These are phyloP conservation scores for Fragilaria crotonensis DNA, from an alignment of 108 stramenopile genomes.

Conservation along the genomic window DNA sequence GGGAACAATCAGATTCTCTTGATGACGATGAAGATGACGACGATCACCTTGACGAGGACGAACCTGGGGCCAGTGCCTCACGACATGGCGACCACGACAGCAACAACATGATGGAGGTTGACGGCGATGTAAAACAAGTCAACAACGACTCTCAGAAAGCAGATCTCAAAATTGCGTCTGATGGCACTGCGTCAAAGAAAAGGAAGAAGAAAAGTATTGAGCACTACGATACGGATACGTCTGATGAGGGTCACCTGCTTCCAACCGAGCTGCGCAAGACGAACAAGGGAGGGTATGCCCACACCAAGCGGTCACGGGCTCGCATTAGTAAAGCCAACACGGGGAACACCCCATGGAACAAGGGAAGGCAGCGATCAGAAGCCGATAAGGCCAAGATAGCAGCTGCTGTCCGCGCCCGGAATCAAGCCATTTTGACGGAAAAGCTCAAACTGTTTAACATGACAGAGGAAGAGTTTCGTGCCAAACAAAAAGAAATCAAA, in stretches of 20 bases:
- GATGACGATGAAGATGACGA: too few species aligned
- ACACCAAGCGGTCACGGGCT: constrained; percentile 26
- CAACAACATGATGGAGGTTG: too few species aligned
- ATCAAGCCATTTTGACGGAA: constrained; percentile 29
- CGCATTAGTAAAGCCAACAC: constrained; percentile 33
- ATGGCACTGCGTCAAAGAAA: too few species aligned
- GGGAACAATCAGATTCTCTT: too few species aligned
- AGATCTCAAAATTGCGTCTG: too few species aligned
- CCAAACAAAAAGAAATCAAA: constrained; percentile 35
- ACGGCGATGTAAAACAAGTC: too few species aligned
- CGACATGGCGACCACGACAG: too few species aligned
- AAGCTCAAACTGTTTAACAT: constrained; percentile 33
- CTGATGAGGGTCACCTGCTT: not conserved
- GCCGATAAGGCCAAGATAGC: constrained; percentile 36
- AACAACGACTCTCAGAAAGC: too few species aligned
- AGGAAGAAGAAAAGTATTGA: too few species aligned
- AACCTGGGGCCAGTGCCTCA: too few species aligned
- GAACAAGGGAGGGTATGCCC: constrained; percentile 36
- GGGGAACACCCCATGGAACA: constrained; percentile 58
- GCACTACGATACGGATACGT: too few species aligned
- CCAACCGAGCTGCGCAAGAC: constrained; percentile 24
- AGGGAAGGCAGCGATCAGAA: constrained; percentile 28
- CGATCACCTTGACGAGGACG: too few species aligned
- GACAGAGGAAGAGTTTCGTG: constrained; percentile 38
- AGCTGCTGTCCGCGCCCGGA: constrained; percentile 39